Conservation (phyloP, 495 filamentous ascomycete species). For the Choiromyces venosus region DNA sequence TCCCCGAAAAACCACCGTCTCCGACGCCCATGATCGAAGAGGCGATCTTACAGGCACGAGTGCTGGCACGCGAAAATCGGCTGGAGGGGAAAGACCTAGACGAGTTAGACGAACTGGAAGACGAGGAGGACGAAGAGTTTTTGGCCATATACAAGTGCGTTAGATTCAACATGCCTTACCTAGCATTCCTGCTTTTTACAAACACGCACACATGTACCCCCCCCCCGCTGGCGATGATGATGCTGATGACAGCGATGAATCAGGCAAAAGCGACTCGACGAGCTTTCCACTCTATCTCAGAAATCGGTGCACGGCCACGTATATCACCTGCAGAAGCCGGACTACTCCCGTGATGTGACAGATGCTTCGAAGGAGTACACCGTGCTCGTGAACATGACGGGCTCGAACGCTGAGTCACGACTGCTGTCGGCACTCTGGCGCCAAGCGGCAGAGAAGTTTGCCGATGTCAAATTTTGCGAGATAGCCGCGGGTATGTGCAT, state of each 20-base stretch:
- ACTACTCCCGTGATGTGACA: slow-evolving; percentile 88
- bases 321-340: slow-evolving; percentile 87
- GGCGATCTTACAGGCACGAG: slow-evolving; percentile 75
- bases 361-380: slow-evolving; percentile 70
- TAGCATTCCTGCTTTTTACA: background rate
- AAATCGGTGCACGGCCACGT: slow-evolving; percentile 79
- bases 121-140: slow-evolving; percentile 85
- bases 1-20: slow-evolving; percentile 91
- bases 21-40: slow-evolving; percentile 93
- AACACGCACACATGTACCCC: background rate
- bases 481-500: slow-evolving; percentile 90
- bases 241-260: slow-evolving; percentile 7
- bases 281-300: slow-evolving; percentile 67
- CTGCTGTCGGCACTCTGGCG: slow-evolving; percentile 83
- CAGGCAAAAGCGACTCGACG: slow-evolving; percentile 72
- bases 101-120: slow-evolving; percentile 84
- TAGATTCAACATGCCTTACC: background rate
- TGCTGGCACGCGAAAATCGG: slow-evolving; percentile 78
- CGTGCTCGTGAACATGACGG: slow-evolving; percentile 80
- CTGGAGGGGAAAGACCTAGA: slow-evolving; percentile 90
- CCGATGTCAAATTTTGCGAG: slow-evolving; percentile 96
- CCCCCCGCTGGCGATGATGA: background rate
- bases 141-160: slow-evolving; percentile 72
- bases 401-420: slow-evolving; percentile 75
- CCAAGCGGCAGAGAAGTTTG: slow-evolving; percentile 71